Evolutionary conservation across 352 stramenopile species (phyloP), one percentile per base, ranked within the genome.

Genomic region (Phytopythium mirpurense): DNA sequence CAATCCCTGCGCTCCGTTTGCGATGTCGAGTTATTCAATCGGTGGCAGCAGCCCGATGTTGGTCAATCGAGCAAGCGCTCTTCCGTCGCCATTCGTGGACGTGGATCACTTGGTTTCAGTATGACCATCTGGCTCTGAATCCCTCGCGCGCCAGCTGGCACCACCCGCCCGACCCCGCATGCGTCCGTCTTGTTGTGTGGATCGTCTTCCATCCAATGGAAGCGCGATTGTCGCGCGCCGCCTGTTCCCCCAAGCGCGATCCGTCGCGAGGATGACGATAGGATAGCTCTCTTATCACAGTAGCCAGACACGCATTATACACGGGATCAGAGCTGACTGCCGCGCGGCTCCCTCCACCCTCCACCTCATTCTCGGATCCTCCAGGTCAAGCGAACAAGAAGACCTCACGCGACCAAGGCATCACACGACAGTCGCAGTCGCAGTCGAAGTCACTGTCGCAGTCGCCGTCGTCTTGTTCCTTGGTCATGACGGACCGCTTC

Each of bases 401-500:
- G n/a, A n/a, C n/a, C n/a, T n/a, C n/a, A n/a, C n/a, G n/a, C n/a
- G n/a, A n/a, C n/a, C n/a, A n/a, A n/a, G n/a, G n/a, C n/a, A n/a
- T n/a, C n/a, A n/a, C n/a, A n/a, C n/a, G n/a, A n/a, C n/a, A n/a
- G n/a, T n/a, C n/a, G n/a, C n/a, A n/a, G n/a, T n/a, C n/a, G n/a
- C n/a, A n/a, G n/a, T n/a, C n/a, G n/a, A n/a, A n/a, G n/a, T n/a
- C n/a, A n/a, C n/a, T n/a, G n/a, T n/a, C n/a, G n/a, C n/a, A n/a
- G n/a, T n/a, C n/a, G n/a, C n/a, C n/a, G n/a, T n/a, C n/a, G 29
- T 32, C 29, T 50, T 37, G 29, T 29, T 26, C 29, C n/a, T 0
- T 3, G 5, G 31, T 29, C 27, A 27, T n/a, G 5, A 23, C 38
- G 65, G 75, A 90, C 27, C 78, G 83, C 50, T 94, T 91, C 56